Evolutionary conservation across 2,329 filamentous ascomycete species (phyloP), one percentile per base, ranked within the genome.

Genomic region (Cadophora luteo-olivacea): DNA sequence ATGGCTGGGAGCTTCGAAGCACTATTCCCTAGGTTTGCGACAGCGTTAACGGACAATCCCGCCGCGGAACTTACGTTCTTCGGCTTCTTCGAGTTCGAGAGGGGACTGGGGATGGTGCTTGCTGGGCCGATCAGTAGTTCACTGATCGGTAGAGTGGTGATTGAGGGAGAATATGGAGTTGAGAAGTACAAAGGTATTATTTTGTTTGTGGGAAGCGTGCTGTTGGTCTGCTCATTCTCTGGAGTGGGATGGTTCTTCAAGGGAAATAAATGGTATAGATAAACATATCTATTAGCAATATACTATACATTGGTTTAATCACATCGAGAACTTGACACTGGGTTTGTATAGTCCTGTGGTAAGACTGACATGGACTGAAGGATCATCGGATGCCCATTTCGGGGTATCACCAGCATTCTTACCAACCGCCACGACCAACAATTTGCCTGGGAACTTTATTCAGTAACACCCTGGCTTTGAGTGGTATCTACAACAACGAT

Each of bases 1-100:
- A 85, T 85, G 63, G 82, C 83, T 0, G 81, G 83, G 29, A 82
- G 82, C 0, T 86, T 83, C 68, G 83, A 80, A 48, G 80, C 81
- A 1, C 84, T 82, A 0, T 86, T 83, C 81, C 76, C 75, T 11
- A 78, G 79, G 19, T 77, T 78, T 70, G 60, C 64, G 16, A 68
- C 61, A 33, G 62, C 55, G 12, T 57, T 73, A 38, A 67, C 60
- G 14, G 64, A 71, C 25, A 52, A 68, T 33, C 57, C 51, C 6
- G 65, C 66, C 25, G 67, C 67, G 7, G 61, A 64, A 5, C 80
- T 81, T 8, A 68, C 65, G 55, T 65, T 71, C 16, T 72, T 71
- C 57, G 63, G 68, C 33, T 64, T 69, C n/a, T 70, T 73, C n/a
- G 68, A 68, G 32, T 68, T 67, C 25, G 60, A 68, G 33, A 63